Evolutionary conservation across 768 basidiomycete species (phyloP).

Genomic region (Trametes maxima): DNA sequence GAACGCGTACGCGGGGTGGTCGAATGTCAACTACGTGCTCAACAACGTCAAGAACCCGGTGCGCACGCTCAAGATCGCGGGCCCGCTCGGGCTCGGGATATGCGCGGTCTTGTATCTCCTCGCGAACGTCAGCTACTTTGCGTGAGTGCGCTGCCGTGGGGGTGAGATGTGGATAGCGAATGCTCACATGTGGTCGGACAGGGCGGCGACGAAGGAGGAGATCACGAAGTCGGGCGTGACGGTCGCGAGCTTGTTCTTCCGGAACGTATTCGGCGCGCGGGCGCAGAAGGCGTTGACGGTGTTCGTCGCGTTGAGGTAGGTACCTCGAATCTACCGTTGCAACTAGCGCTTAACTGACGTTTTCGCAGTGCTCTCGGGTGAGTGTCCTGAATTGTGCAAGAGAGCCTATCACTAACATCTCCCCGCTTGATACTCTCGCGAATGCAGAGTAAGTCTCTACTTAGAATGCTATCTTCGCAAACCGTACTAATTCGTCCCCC

Average conservation of each 20-base stretch:
- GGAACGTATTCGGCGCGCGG: slow-evolving; percentile 54
- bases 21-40: slow-evolving; percentile 58
- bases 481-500: background rate
- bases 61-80: slow-evolving; percentile 63
- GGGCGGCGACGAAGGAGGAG: slow-evolving; percentile 49
- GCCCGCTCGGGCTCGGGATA: slow-evolving; percentile 57
- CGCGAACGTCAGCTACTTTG: slow-evolving; percentile 61
- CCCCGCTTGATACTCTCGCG: slow-evolving; percentile 39
- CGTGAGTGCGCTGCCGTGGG: slow-evolving; percentile 31
- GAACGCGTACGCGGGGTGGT: slow-evolving; percentile 52
- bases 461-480: background rate
- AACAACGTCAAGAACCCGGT: slow-evolving; percentile 63
- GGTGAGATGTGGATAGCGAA: background rate
- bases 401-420: slow-evolving; percentile 26
- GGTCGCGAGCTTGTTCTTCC: slow-evolving; percentile 63
- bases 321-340: background rate
- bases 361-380: slow-evolving; percentile 39
- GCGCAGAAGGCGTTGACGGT: slow-evolving; percentile 59
- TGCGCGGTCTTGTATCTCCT: slow-evolving; percentile 55
- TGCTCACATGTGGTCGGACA: slow-evolving; percentile 7
- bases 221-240: slow-evolving; percentile 53
- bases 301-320: slow-evolving; percentile 58
- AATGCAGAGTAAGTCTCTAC: slow-evolving; percentile 14
- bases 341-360: background rate
- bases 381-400: slow-evolving; percentile 5